Evolutionary conservation across 306 rosid species (phyloP).

Genomic region (Inga oerstediana): DNA sequence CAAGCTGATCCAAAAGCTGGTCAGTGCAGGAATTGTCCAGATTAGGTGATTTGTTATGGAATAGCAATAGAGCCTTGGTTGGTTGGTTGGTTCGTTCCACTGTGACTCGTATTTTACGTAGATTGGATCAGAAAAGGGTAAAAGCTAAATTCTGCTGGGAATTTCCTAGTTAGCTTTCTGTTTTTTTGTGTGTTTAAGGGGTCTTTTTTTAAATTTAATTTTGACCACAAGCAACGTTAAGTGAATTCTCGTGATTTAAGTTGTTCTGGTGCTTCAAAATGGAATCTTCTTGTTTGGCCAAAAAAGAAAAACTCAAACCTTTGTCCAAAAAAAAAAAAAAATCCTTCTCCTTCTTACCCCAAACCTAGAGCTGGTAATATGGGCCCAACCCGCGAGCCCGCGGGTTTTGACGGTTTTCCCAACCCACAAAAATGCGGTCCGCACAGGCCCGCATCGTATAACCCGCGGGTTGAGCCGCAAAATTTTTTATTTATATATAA

Average conservation of each 20-base stretch:
- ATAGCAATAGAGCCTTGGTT: not conserved
- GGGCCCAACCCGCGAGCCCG: too few species aligned
- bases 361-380: too few species aligned
- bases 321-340: not conserved
- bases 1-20: constrained; percentile 80
- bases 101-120: constrained; percentile 33
- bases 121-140: constrained; percentile 14
- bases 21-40: constrained; percentile 94
- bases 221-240: not conserved
- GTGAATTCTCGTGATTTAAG: not conserved
- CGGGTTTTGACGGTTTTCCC: too few species aligned
- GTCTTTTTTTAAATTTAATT: too few species aligned
- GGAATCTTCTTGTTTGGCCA: not conserved
- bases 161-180: not conserved
- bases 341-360: too few species aligned
- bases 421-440: too few species aligned
- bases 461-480: too few species aligned
- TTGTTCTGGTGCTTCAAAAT: not conserved
- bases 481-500: too few species aligned
- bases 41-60: constrained; percentile 46
- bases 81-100: not conserved
- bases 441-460: too few species aligned
- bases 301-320: not conserved
- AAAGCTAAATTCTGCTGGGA: not conserved
- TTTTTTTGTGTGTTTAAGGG: not conserved